Evolutionary conservation across 768 basidiomycete genomes (phyloP), one percentile per base, ranked within the genome.

Genomic region (Podaxis sp.): DNA sequence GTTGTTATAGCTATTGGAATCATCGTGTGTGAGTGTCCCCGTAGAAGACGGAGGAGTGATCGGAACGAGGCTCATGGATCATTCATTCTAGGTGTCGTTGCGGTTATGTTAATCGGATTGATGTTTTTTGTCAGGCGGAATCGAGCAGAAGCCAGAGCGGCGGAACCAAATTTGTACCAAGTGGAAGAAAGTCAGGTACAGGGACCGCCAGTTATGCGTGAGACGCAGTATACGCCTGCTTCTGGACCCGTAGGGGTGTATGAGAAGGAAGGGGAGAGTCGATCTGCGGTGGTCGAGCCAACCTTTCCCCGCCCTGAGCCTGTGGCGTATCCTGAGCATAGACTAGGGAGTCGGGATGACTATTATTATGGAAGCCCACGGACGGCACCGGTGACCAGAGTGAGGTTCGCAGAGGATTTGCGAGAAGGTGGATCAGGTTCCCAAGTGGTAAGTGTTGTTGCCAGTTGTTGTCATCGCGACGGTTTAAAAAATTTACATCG

Each of bases 171-270:
- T 20, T 13, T 36, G 60, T 70, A 70, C 48, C 69, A 72, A 40
- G 67, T 75, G 1, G 74, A 75, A 56, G 73, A 71, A n/a, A 71
- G 67, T 46, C 73, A 75, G 60, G 68, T 74, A 15, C 62, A 70
- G 20, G 74, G 74, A 4, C 74, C 73, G 8, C 70, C 70, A 0
- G 69, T 70, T 24, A 71, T 74, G 28, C 68, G 71, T 22, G 72
- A 65, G 3, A 72, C 74, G 36, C 67, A 71, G 33, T 75, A 73
- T 30, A 64, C 69, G 63, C 69, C 70, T 26, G 46, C 61, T 20
- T 71, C 69, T 51, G 70, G 72, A 15, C 71, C 69, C 2, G 69
- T 71, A 26, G 63, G 65, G 12, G 63, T 71, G 24, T 70, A 70
- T 40, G 26, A 53, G 26, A 33, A 3, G 17, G 15, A 8, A 30